Conservation (phyloP, 495 filamentous ascomycete genomes). For the Durotheca rogersii region DNA sequence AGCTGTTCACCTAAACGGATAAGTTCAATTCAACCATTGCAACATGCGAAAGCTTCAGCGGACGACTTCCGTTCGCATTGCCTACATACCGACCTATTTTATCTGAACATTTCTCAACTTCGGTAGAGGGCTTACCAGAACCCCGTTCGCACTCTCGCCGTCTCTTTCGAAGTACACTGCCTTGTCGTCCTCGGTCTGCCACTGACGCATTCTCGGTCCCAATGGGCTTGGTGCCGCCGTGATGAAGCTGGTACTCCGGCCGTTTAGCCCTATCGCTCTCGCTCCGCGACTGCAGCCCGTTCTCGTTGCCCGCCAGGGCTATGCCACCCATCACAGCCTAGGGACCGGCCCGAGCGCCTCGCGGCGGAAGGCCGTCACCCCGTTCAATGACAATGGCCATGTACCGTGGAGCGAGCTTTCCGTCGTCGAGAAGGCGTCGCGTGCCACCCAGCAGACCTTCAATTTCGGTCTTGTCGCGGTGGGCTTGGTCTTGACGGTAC, state of each 20-base stretch:
- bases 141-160: no score
- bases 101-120: no score
- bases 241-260: slow-evolving; percentile 35
- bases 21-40: no score
- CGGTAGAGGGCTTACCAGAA: no score
- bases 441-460: slow-evolving; percentile 86
- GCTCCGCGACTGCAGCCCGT: slow-evolving; percentile 22
- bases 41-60: no score
- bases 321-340: slow-evolving; percentile 36
- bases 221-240: slow-evolving; percentile 27
- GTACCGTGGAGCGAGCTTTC: slow-evolving; percentile 79
- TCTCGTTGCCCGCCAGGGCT: slow-evolving; percentile 28
- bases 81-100: no score
- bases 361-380: slow-evolving; percentile 66
- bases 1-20: no score
- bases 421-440: slow-evolving; percentile 71
- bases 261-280: slow-evolving; percentile 18
- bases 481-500: slow-evolving; percentile 73
- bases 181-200: no score
- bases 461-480: slow-evolving; percentile 77
- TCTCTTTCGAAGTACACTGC: no score
- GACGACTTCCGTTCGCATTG: no score
- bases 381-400: slow-evolving; percentile 77
- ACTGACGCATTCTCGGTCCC: neutral
- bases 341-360: slow-evolving; percentile 18